Conservation (phyloP, 306 rosid genomes). For the Inga laurina region DNA sequence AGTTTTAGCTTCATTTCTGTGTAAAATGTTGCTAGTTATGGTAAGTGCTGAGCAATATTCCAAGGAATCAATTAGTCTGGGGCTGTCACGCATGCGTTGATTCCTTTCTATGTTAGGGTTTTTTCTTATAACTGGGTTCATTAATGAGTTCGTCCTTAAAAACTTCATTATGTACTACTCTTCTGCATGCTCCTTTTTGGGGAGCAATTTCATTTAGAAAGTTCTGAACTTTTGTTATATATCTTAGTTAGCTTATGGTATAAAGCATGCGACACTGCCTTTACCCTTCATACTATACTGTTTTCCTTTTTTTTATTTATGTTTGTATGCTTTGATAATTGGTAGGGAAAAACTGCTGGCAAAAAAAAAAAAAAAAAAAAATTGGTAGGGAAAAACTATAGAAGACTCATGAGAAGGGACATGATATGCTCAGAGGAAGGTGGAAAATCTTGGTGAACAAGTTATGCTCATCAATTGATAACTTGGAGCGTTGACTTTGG, state of each 20-base stretch:
- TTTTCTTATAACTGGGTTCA: background rate
- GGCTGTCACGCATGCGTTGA: background rate
- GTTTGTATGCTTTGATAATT: background rate
- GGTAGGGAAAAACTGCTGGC: background rate
- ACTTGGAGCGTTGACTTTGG: constrained; percentile 36
- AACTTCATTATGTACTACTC: background rate
- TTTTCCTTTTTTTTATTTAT: background rate
- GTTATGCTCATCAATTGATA: constrained; percentile 8
- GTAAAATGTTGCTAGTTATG: background rate
- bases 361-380: too few species aligned
- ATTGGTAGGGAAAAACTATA: background rate
- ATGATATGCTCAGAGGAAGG: constrained; percentile 24
- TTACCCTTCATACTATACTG: background rate
- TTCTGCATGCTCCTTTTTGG: background rate
- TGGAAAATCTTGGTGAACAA: constrained; percentile 12
- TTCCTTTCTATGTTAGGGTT: constrained; percentile 24
- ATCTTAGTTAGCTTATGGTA: background rate
- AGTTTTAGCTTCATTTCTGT: background rate
- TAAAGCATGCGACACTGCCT: constrained; percentile 1
- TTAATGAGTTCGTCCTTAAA: background rate
- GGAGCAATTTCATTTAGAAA: background rate
- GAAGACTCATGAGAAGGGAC: constrained; percentile 20
- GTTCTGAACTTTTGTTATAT: background rate
- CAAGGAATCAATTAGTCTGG: background rate
- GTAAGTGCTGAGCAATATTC: background rate